These are phyloP conservation scores for Ceratobasidium theobromae DNA, from an alignment of 1,284 basidiomycete species.

Conservation along the genomic window DNA sequence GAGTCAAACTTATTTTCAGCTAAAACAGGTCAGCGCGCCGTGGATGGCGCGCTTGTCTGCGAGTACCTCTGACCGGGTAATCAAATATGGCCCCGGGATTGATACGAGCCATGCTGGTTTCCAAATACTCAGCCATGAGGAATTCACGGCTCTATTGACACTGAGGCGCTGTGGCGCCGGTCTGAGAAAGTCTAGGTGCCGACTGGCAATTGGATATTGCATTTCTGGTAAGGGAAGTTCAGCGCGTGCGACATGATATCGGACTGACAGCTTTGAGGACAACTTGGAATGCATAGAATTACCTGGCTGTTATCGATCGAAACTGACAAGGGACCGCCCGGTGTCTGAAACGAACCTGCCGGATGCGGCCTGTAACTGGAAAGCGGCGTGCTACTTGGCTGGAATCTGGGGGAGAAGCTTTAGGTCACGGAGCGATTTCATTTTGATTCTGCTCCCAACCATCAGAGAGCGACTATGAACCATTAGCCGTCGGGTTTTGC, in stretches of 20 bases:
- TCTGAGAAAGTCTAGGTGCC: not conserved
- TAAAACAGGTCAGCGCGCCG: not conserved
- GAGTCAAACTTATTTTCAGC: slow-evolving; percentile 10
- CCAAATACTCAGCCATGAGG: not conserved
- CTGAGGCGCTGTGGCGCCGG: not conserved
- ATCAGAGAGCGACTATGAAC: too few species aligned
- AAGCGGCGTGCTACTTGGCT: too few species aligned
- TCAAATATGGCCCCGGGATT: not conserved
- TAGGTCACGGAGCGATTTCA: too few species aligned
- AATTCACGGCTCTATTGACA: not conserved
- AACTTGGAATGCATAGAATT: not conserved
- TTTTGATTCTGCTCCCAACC: too few species aligned
- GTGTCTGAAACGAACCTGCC: too few species aligned
- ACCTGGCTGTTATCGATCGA: too few species aligned
- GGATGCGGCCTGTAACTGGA: too few species aligned
- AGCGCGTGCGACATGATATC: not conserved
- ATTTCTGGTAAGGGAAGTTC: not conserved
- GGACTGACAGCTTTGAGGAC: not conserved
- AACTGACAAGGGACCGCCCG: too few species aligned
- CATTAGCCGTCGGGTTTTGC: too few species aligned
- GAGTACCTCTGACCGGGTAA: not conserved
- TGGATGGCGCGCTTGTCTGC: slow-evolving; percentile 3
- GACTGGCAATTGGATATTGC: not conserved
- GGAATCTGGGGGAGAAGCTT: too few species aligned
- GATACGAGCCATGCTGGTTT: not conserved